Conservation (phyloP, 2,329 filamentous ascomycete species). For the Fusarium praegraminearum region DNA sequence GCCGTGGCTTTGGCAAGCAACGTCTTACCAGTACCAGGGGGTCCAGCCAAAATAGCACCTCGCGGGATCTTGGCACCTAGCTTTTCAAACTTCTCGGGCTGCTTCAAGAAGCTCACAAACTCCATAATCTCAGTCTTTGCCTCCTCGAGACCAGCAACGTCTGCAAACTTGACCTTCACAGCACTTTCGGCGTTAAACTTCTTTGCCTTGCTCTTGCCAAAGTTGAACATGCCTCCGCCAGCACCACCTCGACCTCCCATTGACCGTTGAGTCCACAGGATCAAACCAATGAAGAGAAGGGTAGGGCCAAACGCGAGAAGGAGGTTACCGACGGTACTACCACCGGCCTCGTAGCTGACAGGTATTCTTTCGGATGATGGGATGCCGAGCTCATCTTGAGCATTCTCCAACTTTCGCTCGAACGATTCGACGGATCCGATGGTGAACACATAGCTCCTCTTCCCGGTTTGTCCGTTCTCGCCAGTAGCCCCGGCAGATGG, state of each 20-base stretch:
- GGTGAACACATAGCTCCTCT: slow-evolving; percentile 81
- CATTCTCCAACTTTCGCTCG: slow-evolving; percentile 87
- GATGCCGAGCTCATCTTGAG: slow-evolving; percentile 88
- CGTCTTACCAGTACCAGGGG: slow-evolving; percentile 98
- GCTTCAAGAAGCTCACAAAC: slow-evolving; percentile 96
- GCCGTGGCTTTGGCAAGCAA: slow-evolving; percentile 96
- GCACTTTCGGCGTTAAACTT: slow-evolving; percentile 97
- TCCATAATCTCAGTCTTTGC: slow-evolving; percentile 99
- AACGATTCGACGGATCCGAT: slow-evolving; percentile 96
- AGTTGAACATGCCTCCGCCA: slow-evolving; percentile 88
- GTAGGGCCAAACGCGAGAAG: slow-evolving; percentile 87
- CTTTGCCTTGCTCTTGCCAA: slow-evolving; percentile 95
- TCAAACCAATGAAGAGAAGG: slow-evolving; percentile 83
- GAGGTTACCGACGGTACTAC: slow-evolving; percentile 78
- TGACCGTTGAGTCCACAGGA: slow-evolving; percentile 83
- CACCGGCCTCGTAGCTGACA: slow-evolving; percentile 85
- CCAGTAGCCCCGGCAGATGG: slow-evolving; percentile 69
- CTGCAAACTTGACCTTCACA: slow-evolving; percentile 95
- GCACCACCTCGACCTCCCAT: slow-evolving; percentile 74
- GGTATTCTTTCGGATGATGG: slow-evolving; percentile 91
- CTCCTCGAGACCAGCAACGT: slow-evolving; percentile 98
- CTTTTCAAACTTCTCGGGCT: slow-evolving; percentile 90
- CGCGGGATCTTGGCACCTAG: slow-evolving; percentile 98
- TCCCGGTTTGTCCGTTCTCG: slow-evolving; percentile 42
- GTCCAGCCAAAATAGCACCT: slow-evolving; percentile 96